Conservation (phyloP, 768 basidiomycete genomes). For the Lactarius indigo region DNA sequence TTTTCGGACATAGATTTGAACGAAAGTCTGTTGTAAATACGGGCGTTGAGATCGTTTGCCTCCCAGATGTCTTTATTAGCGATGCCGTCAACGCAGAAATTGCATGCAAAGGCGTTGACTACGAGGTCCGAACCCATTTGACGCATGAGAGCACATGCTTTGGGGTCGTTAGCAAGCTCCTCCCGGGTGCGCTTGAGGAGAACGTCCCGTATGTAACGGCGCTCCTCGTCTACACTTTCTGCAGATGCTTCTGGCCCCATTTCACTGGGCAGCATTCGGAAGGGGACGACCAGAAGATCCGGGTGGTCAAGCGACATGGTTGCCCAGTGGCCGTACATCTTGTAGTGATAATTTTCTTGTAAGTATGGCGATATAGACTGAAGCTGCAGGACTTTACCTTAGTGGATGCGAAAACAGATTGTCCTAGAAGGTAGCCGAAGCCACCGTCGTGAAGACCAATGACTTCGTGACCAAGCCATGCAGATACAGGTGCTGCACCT, state of each 20-base stretch:
- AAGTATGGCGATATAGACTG: background rate
- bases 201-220: conserved; percentile 22
- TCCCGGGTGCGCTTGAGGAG: conserved; percentile 19
- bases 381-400: conserved; percentile 30
- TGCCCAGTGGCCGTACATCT: conserved; percentile 39
- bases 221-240: conserved; percentile 29
- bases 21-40: conserved; percentile 40
- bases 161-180: conserved; percentile 20
- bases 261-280: conserved; percentile 39
- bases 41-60: conserved; percentile 40
- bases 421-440: conserved; percentile 39
- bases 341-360: background rate
- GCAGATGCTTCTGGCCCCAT: conserved; percentile 16
- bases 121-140: conserved; percentile 35
- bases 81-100: conserved; percentile 37
- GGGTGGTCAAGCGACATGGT: conserved; percentile 37
- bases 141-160: conserved; percentile 17
- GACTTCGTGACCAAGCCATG: conserved; percentile 38
- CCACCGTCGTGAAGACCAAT: conserved; percentile 41
- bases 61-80: conserved; percentile 39
- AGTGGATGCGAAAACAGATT: conserved; percentile 36
- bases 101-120: conserved; percentile 45
- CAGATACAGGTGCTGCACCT: conserved; percentile 40
- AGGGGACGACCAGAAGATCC: conserved; percentile 39
- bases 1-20: conserved; percentile 30